These are phyloP conservation scores for Mesotaenium endlicherianum DNA, from an alignment of 139 green algal genomes.

Conservation along the genomic window DNA sequence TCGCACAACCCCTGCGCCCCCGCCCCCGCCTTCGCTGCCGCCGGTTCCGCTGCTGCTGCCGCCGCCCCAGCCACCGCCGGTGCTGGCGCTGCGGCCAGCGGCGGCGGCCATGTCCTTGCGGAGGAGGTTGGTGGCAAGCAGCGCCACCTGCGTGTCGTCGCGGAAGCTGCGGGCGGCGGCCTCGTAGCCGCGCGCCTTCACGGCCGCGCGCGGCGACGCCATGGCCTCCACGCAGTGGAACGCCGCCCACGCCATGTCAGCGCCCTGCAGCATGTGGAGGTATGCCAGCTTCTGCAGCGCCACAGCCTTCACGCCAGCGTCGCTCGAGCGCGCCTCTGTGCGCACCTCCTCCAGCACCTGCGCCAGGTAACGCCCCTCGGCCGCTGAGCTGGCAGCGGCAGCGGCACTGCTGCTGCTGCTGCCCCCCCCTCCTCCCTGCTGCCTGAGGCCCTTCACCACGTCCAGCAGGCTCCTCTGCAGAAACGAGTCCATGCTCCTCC, in stretches of 20 bases:
- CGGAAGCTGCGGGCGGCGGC: conserved; percentile 52
- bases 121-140: conserved; percentile 58
- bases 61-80: no score
- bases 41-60: no score
- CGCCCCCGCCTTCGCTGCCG: no score
- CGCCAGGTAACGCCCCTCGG: conserved; percentile 16
- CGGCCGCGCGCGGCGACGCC: not conserved
- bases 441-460: conserved; percentile 32
- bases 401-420: not conserved
- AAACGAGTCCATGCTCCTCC: conserved; percentile 46
- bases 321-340: conserved; percentile 39
- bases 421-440: not conserved
- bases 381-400: not conserved
- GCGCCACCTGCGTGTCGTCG: conserved; percentile 54
- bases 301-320: conserved; percentile 47
- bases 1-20: conserved; percentile 16
- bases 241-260: conserved; percentile 54
- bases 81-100: no score
- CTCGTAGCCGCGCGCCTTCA: conserved; percentile 55
- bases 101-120: conserved; percentile 56
- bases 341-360: conserved; percentile 32
- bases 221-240: conserved; percentile 60
- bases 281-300: conserved; percentile 60
- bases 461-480: conserved; percentile 44
- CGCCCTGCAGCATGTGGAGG: conserved; percentile 55